These are phyloP conservation scores for Xylaria intraflava DNA, from an alignment of 495 filamentous ascomycete species.

Conservation along the genomic window DNA sequence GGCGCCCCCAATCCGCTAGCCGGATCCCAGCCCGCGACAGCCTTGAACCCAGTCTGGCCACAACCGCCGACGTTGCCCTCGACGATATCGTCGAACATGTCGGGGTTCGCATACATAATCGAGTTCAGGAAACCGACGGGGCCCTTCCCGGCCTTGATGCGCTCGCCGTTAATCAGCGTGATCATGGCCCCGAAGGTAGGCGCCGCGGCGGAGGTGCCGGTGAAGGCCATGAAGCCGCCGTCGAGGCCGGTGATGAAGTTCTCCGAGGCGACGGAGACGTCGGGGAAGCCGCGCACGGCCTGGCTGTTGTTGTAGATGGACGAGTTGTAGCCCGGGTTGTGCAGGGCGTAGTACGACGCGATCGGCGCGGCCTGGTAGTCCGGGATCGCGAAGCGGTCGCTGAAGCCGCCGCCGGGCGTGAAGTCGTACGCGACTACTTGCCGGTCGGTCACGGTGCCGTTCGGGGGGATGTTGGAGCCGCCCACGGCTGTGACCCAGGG, in stretches of 20 bases:
- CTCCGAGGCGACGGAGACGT: slow-evolving; percentile 27
- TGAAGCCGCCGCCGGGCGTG: slow-evolving; percentile 44
- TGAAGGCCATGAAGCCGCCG: slow-evolving; percentile 18
- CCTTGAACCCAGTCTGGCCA: slow-evolving; percentile 43
- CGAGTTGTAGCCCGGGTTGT: slow-evolving; percentile 30
- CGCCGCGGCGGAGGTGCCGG: slow-evolving; percentile 35
- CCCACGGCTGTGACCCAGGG: slow-evolving; percentile 43
- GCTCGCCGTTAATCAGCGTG: slow-evolving; percentile 44
- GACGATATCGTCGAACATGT: slow-evolving; percentile 45
- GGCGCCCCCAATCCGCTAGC: slow-evolving; percentile 44
- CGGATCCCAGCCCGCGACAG: slow-evolving; percentile 48
- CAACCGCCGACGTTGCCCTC: slow-evolving; percentile 44
- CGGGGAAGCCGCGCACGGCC: slow-evolving; percentile 28
- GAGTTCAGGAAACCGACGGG: slow-evolving; percentile 50
- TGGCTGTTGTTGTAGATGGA: slow-evolving; percentile 15
- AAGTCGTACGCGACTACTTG: slow-evolving; percentile 28
- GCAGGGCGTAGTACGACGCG: slow-evolving; percentile 13
- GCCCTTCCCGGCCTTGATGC: slow-evolving; percentile 39
- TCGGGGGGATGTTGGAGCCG: slow-evolving; percentile 31
- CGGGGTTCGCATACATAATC: slow-evolving; percentile 41
- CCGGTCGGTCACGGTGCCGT: slow-evolving; percentile 25
- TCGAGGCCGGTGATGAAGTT: slow-evolving; percentile 22
- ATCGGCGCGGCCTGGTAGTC: slow-evolving; percentile 30
- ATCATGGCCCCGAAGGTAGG: slow-evolving; percentile 35
- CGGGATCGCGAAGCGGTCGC: slow-evolving; percentile 35